Base-by-base conservation (phyloP, 208 protist genomes). In the Wallacemonas sp. region DNA sequence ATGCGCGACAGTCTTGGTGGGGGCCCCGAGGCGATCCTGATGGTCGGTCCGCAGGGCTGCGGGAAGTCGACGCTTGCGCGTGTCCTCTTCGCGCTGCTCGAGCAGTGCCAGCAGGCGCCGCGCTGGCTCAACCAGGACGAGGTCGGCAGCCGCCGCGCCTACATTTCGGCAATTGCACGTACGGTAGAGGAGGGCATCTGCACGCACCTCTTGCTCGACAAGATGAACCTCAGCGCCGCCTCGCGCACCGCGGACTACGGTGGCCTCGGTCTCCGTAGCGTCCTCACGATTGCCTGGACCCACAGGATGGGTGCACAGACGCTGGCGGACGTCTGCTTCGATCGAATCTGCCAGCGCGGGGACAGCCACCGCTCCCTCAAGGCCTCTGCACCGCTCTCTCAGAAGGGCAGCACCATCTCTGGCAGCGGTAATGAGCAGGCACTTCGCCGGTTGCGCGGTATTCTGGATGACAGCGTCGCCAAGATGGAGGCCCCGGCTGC, bases 111-210 rank as follows among this genome's bases (percentile, higher is more conserved):
- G 2, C 66, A 76, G 22, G 49, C 70, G 18, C 86, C 87, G 23
- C 75, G 78, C 22, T 95, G 90, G 87, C 39, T 95, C 14, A 95
- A 95, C 67, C 90, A 95, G 63, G 90, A 95, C 45, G 90, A 95
- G 67, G 55, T 83, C 3, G 86, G 84, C 23, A 74, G 57, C 33
- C 74, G 79, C 4, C 48, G 54, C 4, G 70, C 55, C 20, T 95
- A 86, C 75, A 64, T 95, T 54, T 57, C 70, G 0, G 71, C 87
- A 1, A 79, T 93, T 23, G 69, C 63, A 1, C 75, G 68, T 2
- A 76, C 76, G 22, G 63, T 85, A 11, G 39, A 61, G 14, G 64
- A 55, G 8, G 72, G 78, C 57, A n/a, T 38, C 32, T 83, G 80
- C 50, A 85, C 85, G 22, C 87, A 95, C 65, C 29, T 95, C 28